Base-by-base conservation (phyloP, 2,329 filamentous ascomycete species). In the Rutstroemia sp. region DNA sequence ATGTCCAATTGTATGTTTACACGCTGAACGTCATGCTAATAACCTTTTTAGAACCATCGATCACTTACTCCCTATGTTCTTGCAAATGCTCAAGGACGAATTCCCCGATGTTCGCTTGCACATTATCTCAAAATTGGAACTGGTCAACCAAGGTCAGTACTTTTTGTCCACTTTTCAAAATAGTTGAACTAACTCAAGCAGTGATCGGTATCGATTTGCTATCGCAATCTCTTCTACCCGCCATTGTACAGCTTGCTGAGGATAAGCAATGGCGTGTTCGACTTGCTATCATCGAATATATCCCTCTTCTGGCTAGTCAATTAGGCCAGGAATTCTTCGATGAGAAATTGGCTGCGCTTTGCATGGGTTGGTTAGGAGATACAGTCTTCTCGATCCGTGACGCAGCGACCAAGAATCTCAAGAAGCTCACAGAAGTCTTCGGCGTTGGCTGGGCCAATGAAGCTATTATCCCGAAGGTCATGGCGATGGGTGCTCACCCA, bases 231-330 rank as follows among this genome's bases (percentile, higher is more conserved):
- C 86, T 99, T 54, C 87, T 99, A 50, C 94, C 95, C 12, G 94
- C 94, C 46, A 99, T 99, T 68, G 91, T 97, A 37, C 92, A 97
- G 73, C 81, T 99, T 65, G 94, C 94, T 55, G 94, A 97, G 74
- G 94, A 99, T 74, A 99, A 99, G 81, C 92, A 97, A 77, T 99
- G 94, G 94, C 87, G 94, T 69, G 94, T 99, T 59, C 88, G 94
- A 64, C 81, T 99, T 64, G 94, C 94, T 59, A 99, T 99, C 71
- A 99, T 99, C 72, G 92, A 99, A 80, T 97, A 99, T 75, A 96
- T 99, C 67, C 94, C 94, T 30, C 81, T 99, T 57, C 84, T 99
- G 58, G 94, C 94, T 54, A 94, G 90, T 69, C 94, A 99, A 72
- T 82, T 99, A 12, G 94, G 94, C 49, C 92, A 97, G 52, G 85